phyloP scores from a whole-genome alignment of 345 rosid species.

The Eucalyptus guilfoylei region DNA sequence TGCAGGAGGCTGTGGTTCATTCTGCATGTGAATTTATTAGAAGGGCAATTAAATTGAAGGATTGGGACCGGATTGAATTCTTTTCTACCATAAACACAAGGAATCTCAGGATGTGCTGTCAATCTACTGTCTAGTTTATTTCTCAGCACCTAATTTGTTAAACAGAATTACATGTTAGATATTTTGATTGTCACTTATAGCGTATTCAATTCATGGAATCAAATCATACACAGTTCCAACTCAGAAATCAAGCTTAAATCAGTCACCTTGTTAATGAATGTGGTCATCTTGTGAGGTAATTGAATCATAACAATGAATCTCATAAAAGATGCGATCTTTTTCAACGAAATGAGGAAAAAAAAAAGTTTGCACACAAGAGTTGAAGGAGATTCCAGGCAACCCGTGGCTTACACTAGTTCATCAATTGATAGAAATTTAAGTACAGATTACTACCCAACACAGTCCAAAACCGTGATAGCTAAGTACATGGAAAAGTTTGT shows the following conservation, averaged over 20 bases:
- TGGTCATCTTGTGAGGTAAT: too few species aligned
- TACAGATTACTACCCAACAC: not conserved
- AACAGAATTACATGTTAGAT: not conserved
- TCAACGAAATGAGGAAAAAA: too few species aligned
- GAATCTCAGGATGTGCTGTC: not conserved
- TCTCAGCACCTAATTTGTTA: not conserved
- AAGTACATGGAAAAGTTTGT: too few species aligned
- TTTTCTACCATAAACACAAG: not conserved
- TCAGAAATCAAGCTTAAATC: not conserved
- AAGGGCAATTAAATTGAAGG: not conserved
- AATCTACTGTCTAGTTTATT: too few species aligned
- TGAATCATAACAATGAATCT: too few species aligned
- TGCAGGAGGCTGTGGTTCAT: not conserved
- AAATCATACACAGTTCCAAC: not conserved
- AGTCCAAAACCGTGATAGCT: not conserved
- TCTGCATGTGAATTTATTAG: not conserved
- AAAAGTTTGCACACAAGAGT: not conserved
- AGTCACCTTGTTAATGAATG: not conserved
- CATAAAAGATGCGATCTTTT: not conserved
- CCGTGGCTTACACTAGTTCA: not conserved
- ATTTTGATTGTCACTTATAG: too few species aligned
- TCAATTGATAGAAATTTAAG: too few species aligned
- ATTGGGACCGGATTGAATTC: not conserved
- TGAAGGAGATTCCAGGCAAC: not conserved
- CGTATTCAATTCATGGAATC: not conserved